Evolutionary conservation across 2,329 filamentous ascomycete genomes (phyloP), one percentile per base, ranked within the genome.

Genomic region (Bisporella sp.): DNA sequence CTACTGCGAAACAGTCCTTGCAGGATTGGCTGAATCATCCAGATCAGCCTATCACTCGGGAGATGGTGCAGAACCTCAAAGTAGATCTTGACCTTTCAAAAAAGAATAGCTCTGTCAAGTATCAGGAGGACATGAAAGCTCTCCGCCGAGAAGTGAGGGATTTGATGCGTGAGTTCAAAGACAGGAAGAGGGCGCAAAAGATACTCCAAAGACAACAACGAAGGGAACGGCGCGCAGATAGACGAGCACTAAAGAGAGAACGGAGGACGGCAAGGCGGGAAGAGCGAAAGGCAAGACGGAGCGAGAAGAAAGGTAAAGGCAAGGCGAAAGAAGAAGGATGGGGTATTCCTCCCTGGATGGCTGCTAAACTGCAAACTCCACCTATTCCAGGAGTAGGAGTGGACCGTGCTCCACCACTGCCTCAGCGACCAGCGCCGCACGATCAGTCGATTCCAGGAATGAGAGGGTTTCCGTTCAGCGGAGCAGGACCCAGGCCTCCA

Each of bases 11-110:
- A 43, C 60, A 68, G 9, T 69, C 69, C 4, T 66, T 83, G 12
- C 56, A 68, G 28, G 62, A 68, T 6, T 82, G 77, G 76, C 69
- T 78, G 1, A 64, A 70, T 6, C 68, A 72, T 37, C 76, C 78
- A 0, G 71, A 78, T 0, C 68, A 75, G 46, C 68, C 71, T 5
- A 71, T 77, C 54, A 78, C 73, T 6, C 73, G 66, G 52, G 66
- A 69, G 5, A 69, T 70, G 30, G 62, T 81, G 3, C 65, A 67
- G 41, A 57, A 66, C 30, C 64, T 76, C 3, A 69, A 64, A 33
- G 59, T 68, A 9, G 67, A 76, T 30, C 69, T 81, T 50, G 73
- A 73, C 48, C 62, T 64, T 1, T 68, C 66, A 11, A 70, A 66
- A 51, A 59, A 52, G 29, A 30, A 11, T 9, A 4, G 2, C 13